phyloP scores from a whole-genome alignment of 2,329 filamentous ascomycete species.

The Hymenoscyphus albidus region DNA sequence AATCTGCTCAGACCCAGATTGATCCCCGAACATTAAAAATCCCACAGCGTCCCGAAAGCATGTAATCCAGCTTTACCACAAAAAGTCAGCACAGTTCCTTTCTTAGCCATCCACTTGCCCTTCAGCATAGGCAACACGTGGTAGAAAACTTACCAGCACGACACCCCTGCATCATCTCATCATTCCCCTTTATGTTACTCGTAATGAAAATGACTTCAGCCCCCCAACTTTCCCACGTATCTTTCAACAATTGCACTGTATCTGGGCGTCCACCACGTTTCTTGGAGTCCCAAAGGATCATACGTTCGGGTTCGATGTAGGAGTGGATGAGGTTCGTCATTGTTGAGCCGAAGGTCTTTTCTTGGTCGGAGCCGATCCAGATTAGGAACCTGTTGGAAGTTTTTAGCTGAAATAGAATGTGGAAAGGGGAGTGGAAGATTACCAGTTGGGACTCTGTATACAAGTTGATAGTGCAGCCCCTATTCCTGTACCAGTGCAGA shows the following conservation, averaged over 20 bases:
- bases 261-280: slow-evolving; percentile 41
- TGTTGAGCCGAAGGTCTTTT: slow-evolving; percentile 41
- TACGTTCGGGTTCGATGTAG: slow-evolving; percentile 40
- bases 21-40: slow-evolving; percentile 33
- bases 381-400: slow-evolving; percentile 39
- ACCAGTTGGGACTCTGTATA: slow-evolving; percentile 40
- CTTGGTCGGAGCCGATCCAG: slow-evolving; percentile 42
- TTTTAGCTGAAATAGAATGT: slow-evolving; percentile 6
- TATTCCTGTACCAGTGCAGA: slow-evolving; percentile 42
- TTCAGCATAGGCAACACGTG: not conserved
- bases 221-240: slow-evolving; percentile 39
- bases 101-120: not conserved
- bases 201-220: slow-evolving; percentile 44
- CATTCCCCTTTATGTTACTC: slow-evolving; percentile 40
- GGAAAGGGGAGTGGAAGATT: slow-evolving; percentile 9
- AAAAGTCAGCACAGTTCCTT: slow-evolving; percentile 16
- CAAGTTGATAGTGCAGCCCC: slow-evolving; percentile 41
- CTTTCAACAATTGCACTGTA: slow-evolving; percentile 38
- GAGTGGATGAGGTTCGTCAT: slow-evolving; percentile 39
- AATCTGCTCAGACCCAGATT: slow-evolving; percentile 11
- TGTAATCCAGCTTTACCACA: slow-evolving; percentile 35
- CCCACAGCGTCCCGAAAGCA: slow-evolving; percentile 40
- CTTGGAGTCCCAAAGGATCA: slow-evolving; percentile 43
- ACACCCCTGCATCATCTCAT: slow-evolving; percentile 44
- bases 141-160: slow-evolving; percentile 33